A percentile compares a stretch with the other conserved stretches of the same genome.
These are phyloP conservation scores for Ceraceosorus guamensis DNA, from an alignment of 1,284 basidiomycete species.

Conservation along the genomic window DNA sequence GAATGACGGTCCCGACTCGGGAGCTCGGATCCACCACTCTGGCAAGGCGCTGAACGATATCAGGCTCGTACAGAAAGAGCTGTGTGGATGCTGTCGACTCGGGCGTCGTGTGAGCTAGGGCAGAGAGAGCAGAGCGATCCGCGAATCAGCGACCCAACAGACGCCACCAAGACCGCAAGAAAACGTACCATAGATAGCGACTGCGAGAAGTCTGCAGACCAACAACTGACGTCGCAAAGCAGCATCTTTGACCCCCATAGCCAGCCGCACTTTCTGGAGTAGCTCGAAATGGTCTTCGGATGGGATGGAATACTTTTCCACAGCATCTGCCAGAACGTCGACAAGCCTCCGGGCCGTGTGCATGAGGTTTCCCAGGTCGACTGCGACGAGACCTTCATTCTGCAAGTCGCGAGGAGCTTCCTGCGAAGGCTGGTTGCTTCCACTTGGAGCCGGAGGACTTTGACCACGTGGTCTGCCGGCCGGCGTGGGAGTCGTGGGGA, in stretches of 20 bases:
- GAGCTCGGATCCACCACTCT: constrained; percentile 27
- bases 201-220: constrained; percentile 71
- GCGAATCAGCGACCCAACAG: neutral
- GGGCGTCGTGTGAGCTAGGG: constrained; percentile 23
- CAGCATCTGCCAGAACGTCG: constrained; percentile 63
- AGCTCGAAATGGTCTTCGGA: constrained; percentile 81
- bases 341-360: constrained; percentile 12
- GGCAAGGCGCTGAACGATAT: constrained; percentile 54
- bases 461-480: too few relatives aligned
- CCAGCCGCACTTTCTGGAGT: constrained; percentile 75
- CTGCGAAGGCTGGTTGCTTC: neutral
- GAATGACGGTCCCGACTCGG: constrained; percentile 44
- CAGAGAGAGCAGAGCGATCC: neutral
- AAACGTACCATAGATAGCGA: constrained; percentile 65
- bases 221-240: constrained; percentile 71
- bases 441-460: neutral
- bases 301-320: constrained; percentile 68
- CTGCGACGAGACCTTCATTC: constrained; percentile 35
- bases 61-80: constrained; percentile 89
- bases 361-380: constrained; percentile 20
- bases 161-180: neutral
- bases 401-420: too few relatives aligned
- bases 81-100: constrained; percentile 72
- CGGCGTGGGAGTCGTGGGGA: constrained; percentile 1
- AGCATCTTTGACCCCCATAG: constrained; percentile 61